Evolutionary conservation across 1,284 basidiomycete genomes (phyloP), one percentile per base, ranked within the genome.

Genomic region (Albatrellus sp.): DNA sequence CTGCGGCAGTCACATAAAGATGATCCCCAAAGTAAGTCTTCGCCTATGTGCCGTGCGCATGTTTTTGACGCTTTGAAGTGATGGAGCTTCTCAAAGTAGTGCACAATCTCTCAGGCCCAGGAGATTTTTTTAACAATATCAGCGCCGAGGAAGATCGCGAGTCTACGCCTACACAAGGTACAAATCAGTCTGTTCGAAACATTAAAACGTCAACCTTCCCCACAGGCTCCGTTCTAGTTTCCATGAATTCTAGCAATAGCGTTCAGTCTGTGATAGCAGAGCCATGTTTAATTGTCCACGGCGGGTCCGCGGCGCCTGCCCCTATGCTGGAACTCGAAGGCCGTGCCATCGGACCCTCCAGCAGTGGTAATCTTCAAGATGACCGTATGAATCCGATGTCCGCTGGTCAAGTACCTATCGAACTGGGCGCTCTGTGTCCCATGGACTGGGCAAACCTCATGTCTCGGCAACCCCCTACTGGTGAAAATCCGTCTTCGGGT

Each of bases 21-120:
- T 28, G 50, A 52, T 19, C 47, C 50, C 12, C 17, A 41, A 14
- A 46, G 51, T 52, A 40, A n/a, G 50, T 43, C n/a, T 10, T 36
- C 12, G 12, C 12, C 34, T 13, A 24, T 24, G 24, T 24, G 7
- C 7, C 4, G 7, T 7, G 7, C 24, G 24, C 24, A 24, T 24
- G 24, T 24, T 24, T n/a, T 24, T 24, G 24, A 24, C 24, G 24
- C 24, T 24, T 7, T 35, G 4, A 13, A n/a, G 13, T 35, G 34
- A 35, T 35, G 13, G 34, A n/a, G 16, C 34, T 17, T n/a, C 34
- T 35, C 13, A 35, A 35, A 24, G 24, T 24, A 7, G 24, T 24
- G 24, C 34, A 35, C 34, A 9, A 35, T 9, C 34, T 9, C 16
- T 35, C 10, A 17, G n/a, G 16, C 5, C 16, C n/a, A 35, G 10